A percentile compares a stretch with the other conserved stretches of the same genome.
Evolutionary conservation across 163 green algal genomes (phyloP).

Genomic region (Trebouxia gelatinosa): DNA sequence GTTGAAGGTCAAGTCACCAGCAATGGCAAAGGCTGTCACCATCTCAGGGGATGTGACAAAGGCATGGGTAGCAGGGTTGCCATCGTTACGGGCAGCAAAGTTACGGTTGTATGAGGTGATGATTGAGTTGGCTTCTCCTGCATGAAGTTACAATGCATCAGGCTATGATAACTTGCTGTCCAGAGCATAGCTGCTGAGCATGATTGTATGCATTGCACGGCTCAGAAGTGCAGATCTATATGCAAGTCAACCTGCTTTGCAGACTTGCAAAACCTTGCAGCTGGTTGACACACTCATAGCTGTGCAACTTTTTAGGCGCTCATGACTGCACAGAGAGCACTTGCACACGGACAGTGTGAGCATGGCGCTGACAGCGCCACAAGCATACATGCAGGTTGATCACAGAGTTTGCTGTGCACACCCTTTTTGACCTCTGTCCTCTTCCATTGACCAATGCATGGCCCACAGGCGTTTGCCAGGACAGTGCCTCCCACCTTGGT

Average conservation of each 20-base stretch:
- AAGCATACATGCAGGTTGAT: too few species aligned
- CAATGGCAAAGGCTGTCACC: conserved; percentile 84
- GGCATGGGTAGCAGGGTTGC: conserved; percentile 90
- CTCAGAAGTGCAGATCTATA: too few species aligned
- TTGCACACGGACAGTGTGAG: neutral
- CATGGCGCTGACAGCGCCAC: too few species aligned
- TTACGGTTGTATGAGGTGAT: conserved; percentile 98
- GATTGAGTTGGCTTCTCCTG: conserved; percentile 90
- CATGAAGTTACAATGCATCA: too few species aligned
- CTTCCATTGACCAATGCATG: conserved; percentile 97
- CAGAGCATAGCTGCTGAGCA: too few species aligned
- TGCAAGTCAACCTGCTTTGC: too few species aligned
- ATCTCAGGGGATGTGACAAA: conserved; percentile 95
- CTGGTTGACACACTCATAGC: neutral
- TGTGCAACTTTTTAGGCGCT: too few species aligned
- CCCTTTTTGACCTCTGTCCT: conserved; percentile 88
- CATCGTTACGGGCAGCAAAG: conserved; percentile 94
- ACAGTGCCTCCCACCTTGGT: conserved; percentile 90
- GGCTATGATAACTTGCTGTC: too few species aligned
- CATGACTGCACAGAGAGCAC: neutral
- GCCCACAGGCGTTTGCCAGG: conserved; percentile 91
- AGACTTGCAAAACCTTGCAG: too few species aligned
- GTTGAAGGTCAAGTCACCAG: conserved; percentile 94
- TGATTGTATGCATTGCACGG: too few species aligned
- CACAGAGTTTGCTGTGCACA: too few species aligned